Base-by-base conservation (phyloP, 2,329 filamentous ascomycete genomes). In the Didymella keratinophila region DNA sequence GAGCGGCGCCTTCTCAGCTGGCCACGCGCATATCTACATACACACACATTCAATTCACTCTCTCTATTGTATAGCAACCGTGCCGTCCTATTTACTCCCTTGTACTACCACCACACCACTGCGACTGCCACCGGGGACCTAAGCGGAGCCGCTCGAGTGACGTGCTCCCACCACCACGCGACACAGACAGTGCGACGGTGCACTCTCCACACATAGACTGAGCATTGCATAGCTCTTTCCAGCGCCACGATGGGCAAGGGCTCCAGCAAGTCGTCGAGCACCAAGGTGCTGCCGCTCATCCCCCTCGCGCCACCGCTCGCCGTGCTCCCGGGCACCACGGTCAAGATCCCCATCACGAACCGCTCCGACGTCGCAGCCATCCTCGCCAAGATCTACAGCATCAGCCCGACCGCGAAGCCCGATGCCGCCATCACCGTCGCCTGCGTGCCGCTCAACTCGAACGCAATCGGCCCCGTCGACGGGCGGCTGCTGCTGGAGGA, bases 311-410 rank as follows among this genome's bases (percentile, higher is more conserved):
- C 89, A 71, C 90, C 89, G 65, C 86, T 87, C 62, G 90, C 97
- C 66, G 87, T 98, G 39, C 86, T 97, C 10, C 95, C 95, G 4
- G 92, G 93, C 62, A 87, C 93, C 56, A 88, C 93, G 49, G 86
- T 96, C 68, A 90, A 93, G 68, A 90, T 98, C 65, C 88, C 92
- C 53, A 89, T 97, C 51, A 87, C 89, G 39, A 88, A 89, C 76
- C 91, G 94, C 50, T 88, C 92, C 66, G 95, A 98, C 78, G 89
- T 98, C 66, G 89, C 92, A 52, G 91, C 94, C 49, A 86, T 98
- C 43, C 87, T 99, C 56, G 91, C 93, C 20, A 89, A 89, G 67
- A 86, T 97, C 60, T 94, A 96, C 78, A 90, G 90, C 70, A 87
- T 88, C 67, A 88, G 89, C 27, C 83, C 90, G 32, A 85, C 86